These are phyloP conservation scores for Berkeleyomyces basicola DNA, from an alignment of 2,329 filamentous ascomycete species.

Conservation along the genomic window DNA sequence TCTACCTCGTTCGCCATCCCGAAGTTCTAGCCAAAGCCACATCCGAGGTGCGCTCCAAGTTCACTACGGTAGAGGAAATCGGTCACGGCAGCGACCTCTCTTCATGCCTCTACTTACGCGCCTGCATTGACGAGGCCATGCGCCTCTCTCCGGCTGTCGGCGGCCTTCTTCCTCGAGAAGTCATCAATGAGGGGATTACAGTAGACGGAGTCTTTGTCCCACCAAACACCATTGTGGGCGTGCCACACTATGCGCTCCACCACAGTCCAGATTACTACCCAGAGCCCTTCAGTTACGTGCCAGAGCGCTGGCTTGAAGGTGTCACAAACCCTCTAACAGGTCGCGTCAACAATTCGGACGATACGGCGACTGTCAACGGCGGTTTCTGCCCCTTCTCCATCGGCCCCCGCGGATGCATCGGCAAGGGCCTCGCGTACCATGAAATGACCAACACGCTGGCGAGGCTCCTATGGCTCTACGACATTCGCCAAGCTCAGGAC, in stretches of 20 bases:
- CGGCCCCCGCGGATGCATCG: slow-evolving; percentile 55
- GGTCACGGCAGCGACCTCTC: slow-evolving; percentile 32
- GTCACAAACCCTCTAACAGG: slow-evolving; percentile 24
- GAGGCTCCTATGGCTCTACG: slow-evolving; percentile 43
- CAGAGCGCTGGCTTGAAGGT: slow-evolving; percentile 48
- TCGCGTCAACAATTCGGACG: slow-evolving; percentile 29
- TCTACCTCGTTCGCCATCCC: slow-evolving; percentile 42
- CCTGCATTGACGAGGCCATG: slow-evolving; percentile 50
- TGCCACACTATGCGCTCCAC: slow-evolving; percentile 51
- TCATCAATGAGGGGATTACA: slow-evolving; percentile 35
- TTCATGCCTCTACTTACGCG: slow-evolving; percentile 41
- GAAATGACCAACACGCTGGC: slow-evolving; percentile 50
- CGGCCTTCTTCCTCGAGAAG: slow-evolving; percentile 42
- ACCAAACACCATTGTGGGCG: slow-evolving; percentile 44
- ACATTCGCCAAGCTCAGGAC: slow-evolving; percentile 35
- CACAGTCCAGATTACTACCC: slow-evolving; percentile 48
- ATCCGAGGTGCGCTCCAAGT: slow-evolving; percentile 35
- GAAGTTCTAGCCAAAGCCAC: slow-evolving; percentile 30
- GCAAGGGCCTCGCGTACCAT: slow-evolving; percentile 50
- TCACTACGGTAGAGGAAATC: slow-evolving; percentile 37
- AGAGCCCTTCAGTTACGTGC: slow-evolving; percentile 39
- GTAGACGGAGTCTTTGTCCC: slow-evolving; percentile 39
- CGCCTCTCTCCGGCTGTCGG: slow-evolving; percentile 44
- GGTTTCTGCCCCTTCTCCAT: slow-evolving; percentile 63
- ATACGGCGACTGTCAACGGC: slow-evolving; percentile 38